Conservation (phyloP, 352 stramenopile genomes). For the Phytophthora gonapodyides region DNA sequence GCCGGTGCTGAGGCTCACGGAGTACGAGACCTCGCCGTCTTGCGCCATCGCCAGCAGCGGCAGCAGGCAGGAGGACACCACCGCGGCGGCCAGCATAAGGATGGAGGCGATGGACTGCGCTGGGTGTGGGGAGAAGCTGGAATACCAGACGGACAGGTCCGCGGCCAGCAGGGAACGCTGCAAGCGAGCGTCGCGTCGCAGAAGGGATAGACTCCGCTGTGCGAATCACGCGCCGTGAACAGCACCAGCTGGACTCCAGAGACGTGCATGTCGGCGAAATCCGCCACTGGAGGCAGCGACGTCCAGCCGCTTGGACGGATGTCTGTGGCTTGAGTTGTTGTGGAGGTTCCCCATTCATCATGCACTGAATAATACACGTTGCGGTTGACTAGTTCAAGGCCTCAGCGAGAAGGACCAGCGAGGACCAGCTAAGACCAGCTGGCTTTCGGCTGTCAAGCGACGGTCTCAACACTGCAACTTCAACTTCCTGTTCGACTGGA, state of each 20-base stretch:
- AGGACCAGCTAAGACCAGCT: no score
- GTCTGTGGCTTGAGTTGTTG: no score
- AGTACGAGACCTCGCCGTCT: slow-evolving; percentile 30
- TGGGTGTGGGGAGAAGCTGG: slow-evolving; percentile 3
- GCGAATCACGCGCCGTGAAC: slow-evolving; percentile 11
- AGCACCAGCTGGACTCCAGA: slow-evolving; percentile 21
- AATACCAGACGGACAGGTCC: slow-evolving; percentile 4
- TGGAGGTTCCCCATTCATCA: no score
- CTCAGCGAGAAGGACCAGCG: no score
- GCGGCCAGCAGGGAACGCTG: not conserved
- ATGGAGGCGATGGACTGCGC: not conserved
- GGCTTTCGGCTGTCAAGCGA: no score
- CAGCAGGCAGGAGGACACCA: slow-evolving; percentile 11
- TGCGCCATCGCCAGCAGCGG: slow-evolving; percentile 14
- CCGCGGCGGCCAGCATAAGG: slow-evolving; percentile 18
- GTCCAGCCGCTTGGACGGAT: no score
- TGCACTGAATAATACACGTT: no score
- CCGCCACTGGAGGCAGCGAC: not conserved
- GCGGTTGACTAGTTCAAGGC: no score
- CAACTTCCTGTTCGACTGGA: not conserved
- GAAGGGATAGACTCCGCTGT: slow-evolving; percentile 14
- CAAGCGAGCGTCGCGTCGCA: slow-evolving; percentile 16
- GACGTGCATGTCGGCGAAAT: slow-evolving; percentile 22
- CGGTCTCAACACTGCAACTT: no score
- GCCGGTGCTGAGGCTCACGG: slow-evolving; percentile 32